Evolutionary conservation across 768 basidiomycete species (phyloP).

Genomic region (Chalciporus sphaerocephalus): DNA sequence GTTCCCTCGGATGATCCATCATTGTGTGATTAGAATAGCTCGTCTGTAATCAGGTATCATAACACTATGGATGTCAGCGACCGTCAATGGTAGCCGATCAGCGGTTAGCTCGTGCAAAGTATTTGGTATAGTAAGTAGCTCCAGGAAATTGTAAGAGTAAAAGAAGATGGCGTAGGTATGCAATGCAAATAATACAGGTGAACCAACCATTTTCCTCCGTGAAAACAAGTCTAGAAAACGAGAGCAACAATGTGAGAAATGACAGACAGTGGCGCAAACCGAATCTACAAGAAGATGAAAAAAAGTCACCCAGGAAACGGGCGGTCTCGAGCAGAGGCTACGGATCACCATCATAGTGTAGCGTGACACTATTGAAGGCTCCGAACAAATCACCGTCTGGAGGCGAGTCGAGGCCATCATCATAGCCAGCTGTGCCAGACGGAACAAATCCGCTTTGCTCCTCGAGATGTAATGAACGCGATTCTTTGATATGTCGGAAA

Average conservation of each 20-base stretch:
- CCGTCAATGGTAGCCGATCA: slow-evolving; percentile 18
- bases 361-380: slow-evolving; percentile 86
- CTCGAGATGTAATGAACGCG: slow-evolving; percentile 86
- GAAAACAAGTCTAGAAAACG: slow-evolving; percentile 22
- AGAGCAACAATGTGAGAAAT: slow-evolving; percentile 11
- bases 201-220: slow-evolving; percentile 19
- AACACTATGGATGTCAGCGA: slow-evolving; percentile 23
- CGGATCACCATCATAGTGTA: slow-evolving; percentile 75
- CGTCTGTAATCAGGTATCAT: slow-evolving; percentile 29
- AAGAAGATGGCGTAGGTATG: slow-evolving; percentile 21
- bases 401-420: slow-evolving; percentile 42
- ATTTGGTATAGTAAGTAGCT: slow-evolving; percentile 20
- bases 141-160: slow-evolving; percentile 18
- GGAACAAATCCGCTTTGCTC: slow-evolving; percentile 42
- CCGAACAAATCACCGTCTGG: slow-evolving; percentile 70
- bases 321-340: slow-evolving; percentile 14
- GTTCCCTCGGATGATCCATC: slow-evolving; percentile 5
- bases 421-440: slow-evolving; percentile 39
- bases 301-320: background rate
- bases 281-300: slow-evolving; percentile 4
- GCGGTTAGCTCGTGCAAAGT: slow-evolving; percentile 16
- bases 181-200: slow-evolving; percentile 34
- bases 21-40: slow-evolving; percentile 29
- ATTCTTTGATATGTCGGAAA: slow-evolving; percentile 89
- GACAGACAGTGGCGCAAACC: slow-evolving; percentile 12